phyloP scores from a whole-genome alignment of 31 red algal species.

The Porphyra umbilicalis region DNA sequence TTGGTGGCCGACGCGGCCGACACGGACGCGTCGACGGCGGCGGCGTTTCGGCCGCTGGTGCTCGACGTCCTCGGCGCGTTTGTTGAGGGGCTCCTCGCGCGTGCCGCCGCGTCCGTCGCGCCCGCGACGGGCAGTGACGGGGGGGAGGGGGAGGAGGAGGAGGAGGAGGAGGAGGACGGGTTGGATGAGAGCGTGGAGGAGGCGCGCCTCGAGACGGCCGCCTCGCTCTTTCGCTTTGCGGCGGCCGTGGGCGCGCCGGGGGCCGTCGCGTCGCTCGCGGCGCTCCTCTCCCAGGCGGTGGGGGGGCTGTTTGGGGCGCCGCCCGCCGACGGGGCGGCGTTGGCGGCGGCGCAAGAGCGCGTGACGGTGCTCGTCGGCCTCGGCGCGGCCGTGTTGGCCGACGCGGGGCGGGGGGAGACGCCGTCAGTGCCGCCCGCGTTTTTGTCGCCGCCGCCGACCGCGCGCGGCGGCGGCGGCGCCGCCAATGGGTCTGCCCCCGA shows the following conservation, averaged over 20 bases:
- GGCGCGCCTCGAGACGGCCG: constrained; percentile 13
- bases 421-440: constrained; percentile 31
- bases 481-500: not conserved
- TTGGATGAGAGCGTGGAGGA: constrained; percentile 18
- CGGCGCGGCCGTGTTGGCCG: constrained; percentile 18
- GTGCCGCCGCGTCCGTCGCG: not conserved
- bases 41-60: not conserved
- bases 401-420: constrained; percentile 28
- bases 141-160: not conserved
- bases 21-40: not conserved
- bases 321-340: not conserved
- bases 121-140: not conserved
- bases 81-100: not conserved
- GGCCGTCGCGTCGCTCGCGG: constrained; percentile 1
- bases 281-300: not conserved
- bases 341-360: constrained; percentile 24
- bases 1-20: not conserved
- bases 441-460: not conserved
- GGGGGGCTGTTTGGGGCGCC: not conserved
- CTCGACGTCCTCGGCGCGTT: not conserved
- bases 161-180: constrained; percentile 37
- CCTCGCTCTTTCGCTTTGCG: constrained; percentile 22
- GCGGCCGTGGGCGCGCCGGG: constrained; percentile 8
- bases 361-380: constrained; percentile 26
- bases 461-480: not conserved